Evolutionary conservation across 1,139 yeast species (phyloP).

Genomic region (Pichia sp.): DNA sequence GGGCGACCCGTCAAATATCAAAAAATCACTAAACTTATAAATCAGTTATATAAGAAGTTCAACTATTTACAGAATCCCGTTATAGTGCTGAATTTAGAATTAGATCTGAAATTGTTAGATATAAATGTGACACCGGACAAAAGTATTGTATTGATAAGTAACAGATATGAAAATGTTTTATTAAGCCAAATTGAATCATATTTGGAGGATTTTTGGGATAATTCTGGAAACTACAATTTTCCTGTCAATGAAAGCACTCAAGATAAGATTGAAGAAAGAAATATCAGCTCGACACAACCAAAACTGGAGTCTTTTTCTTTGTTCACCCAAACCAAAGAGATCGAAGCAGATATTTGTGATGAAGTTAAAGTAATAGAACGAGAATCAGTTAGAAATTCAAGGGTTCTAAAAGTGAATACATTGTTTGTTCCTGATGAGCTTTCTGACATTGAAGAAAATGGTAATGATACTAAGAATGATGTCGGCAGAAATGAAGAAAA

Average conservation of each 20-base stretch:
- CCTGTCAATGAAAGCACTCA: conserved; percentile 27
- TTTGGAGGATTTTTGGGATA: conserved; percentile 38
- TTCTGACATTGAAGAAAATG: background rate
- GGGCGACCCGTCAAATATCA: conserved; percentile 64
- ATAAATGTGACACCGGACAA: conserved; percentile 91
- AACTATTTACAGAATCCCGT: conserved; percentile 73
- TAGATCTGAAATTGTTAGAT: conserved; percentile 55
- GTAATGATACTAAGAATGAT: background rate
- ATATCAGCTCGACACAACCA: conserved; percentile 6
- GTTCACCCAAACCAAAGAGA: background rate
- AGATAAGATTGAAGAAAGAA: conserved; percentile 10
- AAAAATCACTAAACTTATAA: conserved; percentile 50
- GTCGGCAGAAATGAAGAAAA: too few relatives aligned
- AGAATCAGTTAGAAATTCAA: background rate
- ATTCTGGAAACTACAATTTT: conserved; percentile 37
- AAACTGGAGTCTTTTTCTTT: conserved; percentile 13
- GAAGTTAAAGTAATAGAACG: conserved; percentile 6
- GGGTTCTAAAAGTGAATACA: background rate
- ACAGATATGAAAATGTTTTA: conserved; percentile 44
- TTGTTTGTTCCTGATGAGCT: background rate
- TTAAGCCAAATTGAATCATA: conserved; percentile 44
- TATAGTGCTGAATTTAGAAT: conserved; percentile 52
- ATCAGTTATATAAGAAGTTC: conserved; percentile 64
- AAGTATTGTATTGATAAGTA: conserved; percentile 59
- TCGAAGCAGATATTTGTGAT: background rate